These are phyloP conservation scores for Rutstroemia sydowiana DNA, from an alignment of 2,329 filamentous ascomycete species.

Conservation along the genomic window DNA sequence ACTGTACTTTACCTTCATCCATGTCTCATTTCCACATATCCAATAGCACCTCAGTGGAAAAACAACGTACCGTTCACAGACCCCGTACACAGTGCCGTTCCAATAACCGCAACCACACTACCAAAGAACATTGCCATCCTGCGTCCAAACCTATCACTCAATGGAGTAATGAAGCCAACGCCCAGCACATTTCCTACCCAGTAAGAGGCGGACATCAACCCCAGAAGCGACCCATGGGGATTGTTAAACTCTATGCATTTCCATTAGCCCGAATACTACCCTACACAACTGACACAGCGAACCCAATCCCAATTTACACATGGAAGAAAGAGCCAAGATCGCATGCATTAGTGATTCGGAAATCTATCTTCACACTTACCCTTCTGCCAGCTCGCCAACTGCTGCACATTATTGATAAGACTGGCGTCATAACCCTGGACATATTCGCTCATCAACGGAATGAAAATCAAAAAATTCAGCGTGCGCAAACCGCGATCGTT, in stretches of 20 bases:
- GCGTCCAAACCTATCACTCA: slow-evolving; percentile 7
- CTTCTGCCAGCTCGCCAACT: slow-evolving; percentile 13
- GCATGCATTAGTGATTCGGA: neutral
- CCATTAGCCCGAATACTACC: neutral
- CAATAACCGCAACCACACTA: slow-evolving; percentile 6
- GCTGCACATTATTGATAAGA: slow-evolving; percentile 19
- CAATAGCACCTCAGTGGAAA: neutral
- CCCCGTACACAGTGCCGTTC: slow-evolving; percentile 6
- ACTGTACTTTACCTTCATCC: too few relatives aligned
- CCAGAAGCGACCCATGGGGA: slow-evolving; percentile 13
- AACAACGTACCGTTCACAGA: slow-evolving; percentile 2
- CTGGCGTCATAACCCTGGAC: slow-evolving; percentile 16
- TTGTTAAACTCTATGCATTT: slow-evolving; percentile 14
- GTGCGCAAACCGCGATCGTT: slow-evolving; percentile 13
- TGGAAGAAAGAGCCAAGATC: neutral
- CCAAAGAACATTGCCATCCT: slow-evolving; percentile 7
- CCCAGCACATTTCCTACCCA: slow-evolving; percentile 18
- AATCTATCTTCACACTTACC: slow-evolving; percentile 10
- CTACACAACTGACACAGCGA: neutral
- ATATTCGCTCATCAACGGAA: slow-evolving; percentile 19
- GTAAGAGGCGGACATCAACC: slow-evolving; percentile 14
- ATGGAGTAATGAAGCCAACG: slow-evolving; percentile 15
- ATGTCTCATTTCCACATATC: too few relatives aligned
- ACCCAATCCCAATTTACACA: neutral
- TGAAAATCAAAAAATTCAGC: slow-evolving; percentile 16